Conservation (phyloP, 495 filamentous ascomycete species). For the Sordaria brevicollis region DNA sequence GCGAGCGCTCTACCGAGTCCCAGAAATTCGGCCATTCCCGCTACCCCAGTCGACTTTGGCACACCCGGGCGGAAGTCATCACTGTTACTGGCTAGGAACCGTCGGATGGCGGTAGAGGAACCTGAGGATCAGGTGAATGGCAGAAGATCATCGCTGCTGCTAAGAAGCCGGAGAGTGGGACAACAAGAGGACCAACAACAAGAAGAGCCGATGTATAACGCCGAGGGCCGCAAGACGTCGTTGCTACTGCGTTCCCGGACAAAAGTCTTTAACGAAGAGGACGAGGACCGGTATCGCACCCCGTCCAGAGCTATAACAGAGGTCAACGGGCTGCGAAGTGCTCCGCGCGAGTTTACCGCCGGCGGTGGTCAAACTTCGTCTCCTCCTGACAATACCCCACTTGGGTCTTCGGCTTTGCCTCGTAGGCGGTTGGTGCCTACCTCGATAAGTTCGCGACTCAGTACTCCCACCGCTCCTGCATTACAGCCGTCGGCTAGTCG, state of each 20-base stretch:
- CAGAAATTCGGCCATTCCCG: slow-evolving; percentile 24
- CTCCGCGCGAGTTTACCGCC: slow-evolving; percentile 23
- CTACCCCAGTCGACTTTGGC: slow-evolving; percentile 17
- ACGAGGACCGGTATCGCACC: slow-evolving; percentile 39
- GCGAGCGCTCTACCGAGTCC: slow-evolving; percentile 30
- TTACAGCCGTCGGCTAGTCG: slow-evolving; percentile 20
- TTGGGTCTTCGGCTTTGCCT: slow-evolving; percentile 31
- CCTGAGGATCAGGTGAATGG: slow-evolving; percentile 28
- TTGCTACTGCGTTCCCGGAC: slow-evolving; percentile 29
- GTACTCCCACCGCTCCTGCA: slow-evolving; percentile 12
- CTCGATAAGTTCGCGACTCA: slow-evolving; percentile 26
- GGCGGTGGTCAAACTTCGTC: slow-evolving; percentile 15
- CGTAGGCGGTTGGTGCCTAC: slow-evolving; percentile 30
- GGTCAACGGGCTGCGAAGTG: slow-evolving; percentile 27
- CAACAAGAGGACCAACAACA: slow-evolving; percentile 35
- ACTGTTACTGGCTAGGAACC: slow-evolving; percentile 30
- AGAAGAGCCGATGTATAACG: slow-evolving; percentile 37
- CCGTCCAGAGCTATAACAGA: slow-evolving; percentile 50
- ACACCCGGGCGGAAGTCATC: slow-evolving; percentile 34
- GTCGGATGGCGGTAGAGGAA: slow-evolving; percentile 36
- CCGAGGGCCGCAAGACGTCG: slow-evolving; percentile 29
- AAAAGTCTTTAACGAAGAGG: slow-evolving; percentile 32
- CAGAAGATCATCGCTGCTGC: slow-evolving; percentile 34
- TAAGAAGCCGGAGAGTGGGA: slow-evolving; percentile 32
- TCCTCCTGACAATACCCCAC: slow-evolving; percentile 17